Evolutionary conservation across 2,329 filamentous ascomycete species (phyloP).

Genomic region (Epichloe baconii): DNA sequence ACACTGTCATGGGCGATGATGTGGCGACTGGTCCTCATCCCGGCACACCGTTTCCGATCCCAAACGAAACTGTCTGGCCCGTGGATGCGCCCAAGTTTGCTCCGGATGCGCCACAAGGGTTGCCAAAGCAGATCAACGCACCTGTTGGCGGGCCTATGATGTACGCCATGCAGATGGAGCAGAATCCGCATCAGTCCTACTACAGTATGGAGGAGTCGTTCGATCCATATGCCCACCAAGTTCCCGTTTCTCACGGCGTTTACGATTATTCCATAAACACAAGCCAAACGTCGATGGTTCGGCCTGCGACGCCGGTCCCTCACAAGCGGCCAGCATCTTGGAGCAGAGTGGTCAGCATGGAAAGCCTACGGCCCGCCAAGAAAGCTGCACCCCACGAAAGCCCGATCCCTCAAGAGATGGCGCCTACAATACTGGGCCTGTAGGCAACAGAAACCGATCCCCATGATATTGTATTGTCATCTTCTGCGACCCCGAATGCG

Average conservation of each 20-base stretch:
- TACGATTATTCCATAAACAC: conserved; percentile 16
- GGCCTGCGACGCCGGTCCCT: conserved; percentile 25
- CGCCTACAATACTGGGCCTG: conserved; percentile 14
- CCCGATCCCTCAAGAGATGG: conserved; percentile 11
- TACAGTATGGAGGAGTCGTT: conserved; percentile 9
- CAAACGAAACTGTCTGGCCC: conserved; percentile 24
- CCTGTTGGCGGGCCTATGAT: conserved; percentile 18
- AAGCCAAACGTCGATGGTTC: conserved; percentile 14
- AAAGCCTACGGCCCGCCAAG: conserved; percentile 24
- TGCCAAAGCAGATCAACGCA: conserved; percentile 20
- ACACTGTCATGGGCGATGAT: conserved; percentile 23
- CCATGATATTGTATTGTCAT: too few relatives aligned
- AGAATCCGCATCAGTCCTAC: conserved; percentile 16
- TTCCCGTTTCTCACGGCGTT: conserved; percentile 7
- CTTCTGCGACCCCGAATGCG: too few relatives aligned
- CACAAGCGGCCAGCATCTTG: conserved; percentile 27
- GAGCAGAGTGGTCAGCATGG: conserved; percentile 24
- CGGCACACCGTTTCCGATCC: conserved; percentile 27
- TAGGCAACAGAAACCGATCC: conserved; percentile 4
- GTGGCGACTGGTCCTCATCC: conserved; percentile 23
- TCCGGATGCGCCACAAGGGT: conserved; percentile 16
- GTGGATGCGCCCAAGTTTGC: conserved; percentile 27
- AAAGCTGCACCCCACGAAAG: conserved; percentile 20
- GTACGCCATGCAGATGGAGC: conserved; percentile 19
- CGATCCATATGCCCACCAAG: conserved; percentile 8